phyloP scores from a whole-genome alignment of 139 green algal species.

The Chlamydomonas incerta region DNA sequence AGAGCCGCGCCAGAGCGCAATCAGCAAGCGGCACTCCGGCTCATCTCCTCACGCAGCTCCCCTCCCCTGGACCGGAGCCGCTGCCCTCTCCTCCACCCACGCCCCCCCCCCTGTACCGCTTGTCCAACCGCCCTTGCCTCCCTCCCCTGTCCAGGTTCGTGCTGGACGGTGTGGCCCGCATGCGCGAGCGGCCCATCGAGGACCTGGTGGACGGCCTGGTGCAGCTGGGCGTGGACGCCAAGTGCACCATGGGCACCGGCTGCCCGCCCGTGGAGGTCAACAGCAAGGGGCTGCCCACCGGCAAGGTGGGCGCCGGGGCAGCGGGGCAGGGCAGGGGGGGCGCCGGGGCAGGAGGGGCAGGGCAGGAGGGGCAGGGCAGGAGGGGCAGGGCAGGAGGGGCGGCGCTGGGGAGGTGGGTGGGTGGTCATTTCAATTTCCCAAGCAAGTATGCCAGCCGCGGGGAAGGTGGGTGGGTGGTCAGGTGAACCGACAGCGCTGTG shows the following conservation, averaged over 20 bases:
- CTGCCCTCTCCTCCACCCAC: background rate
- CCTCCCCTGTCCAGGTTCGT: conserved; percentile 69
- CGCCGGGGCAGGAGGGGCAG: background rate
- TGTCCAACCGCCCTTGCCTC: background rate
- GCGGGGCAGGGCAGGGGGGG: background rate
- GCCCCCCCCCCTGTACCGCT: background rate
- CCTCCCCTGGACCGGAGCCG: background rate
- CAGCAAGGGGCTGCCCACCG: conserved; percentile 85
- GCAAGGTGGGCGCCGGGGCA: conserved; percentile 67
- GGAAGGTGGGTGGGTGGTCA: too few species aligned
- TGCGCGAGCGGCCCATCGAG: conserved; percentile 95
- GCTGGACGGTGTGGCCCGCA: conserved; percentile 91
- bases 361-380: background rate
- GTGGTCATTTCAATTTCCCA: too few species aligned
- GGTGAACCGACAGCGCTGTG: too few species aligned
- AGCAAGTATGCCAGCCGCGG: too few species aligned
- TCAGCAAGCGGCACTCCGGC: background rate
- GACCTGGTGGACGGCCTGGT: conserved; percentile 92
- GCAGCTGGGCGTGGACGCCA: conserved; percentile 95
- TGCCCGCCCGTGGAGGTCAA: conserved; percentile 95
- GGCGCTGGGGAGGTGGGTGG: too few species aligned
- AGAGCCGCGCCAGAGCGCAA: too few species aligned
- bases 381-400: background rate
- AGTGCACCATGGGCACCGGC: conserved; percentile 94
- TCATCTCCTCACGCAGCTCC: background rate